phyloP scores from a whole-genome alignment of 2,329 filamentous ascomycete genomes.

The Ambrosiella beaveri region DNA sequence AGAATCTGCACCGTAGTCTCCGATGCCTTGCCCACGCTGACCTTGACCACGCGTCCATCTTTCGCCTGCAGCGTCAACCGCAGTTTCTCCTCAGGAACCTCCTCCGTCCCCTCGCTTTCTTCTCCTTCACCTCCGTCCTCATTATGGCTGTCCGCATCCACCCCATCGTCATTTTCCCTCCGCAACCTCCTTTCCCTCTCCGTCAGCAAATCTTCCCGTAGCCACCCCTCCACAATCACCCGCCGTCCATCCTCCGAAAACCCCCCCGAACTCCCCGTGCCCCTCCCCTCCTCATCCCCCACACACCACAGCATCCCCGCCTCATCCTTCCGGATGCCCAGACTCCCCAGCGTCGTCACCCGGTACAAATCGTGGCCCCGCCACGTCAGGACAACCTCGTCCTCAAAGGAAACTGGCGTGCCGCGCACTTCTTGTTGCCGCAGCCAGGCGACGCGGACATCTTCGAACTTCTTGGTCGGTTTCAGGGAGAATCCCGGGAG shows the following conservation, averaged over 20 bases:
- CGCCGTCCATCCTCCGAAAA: conserved; percentile 34
- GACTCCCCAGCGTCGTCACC: conserved; percentile 51
- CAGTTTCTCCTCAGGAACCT: conserved; percentile 21
- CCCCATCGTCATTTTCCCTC: background rate
- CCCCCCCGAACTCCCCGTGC: conserved; percentile 23
- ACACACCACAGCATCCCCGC: background rate
- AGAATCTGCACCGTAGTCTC: conserved; percentile 46
- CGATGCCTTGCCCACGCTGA: conserved; percentile 33
- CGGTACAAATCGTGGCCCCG: conserved; percentile 55
- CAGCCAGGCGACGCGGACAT: conserved; percentile 53
- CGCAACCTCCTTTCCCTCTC: conserved; percentile 25
- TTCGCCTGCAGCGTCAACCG: conserved; percentile 37
- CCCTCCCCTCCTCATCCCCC: background rate
- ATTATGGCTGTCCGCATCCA: conserved; percentile 12
- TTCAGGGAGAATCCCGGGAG: conserved; percentile 3
- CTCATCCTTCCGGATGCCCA: conserved; percentile 36
- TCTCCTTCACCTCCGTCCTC: conserved; percentile 18
- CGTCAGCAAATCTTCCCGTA: conserved; percentile 39
- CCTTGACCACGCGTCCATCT: conserved; percentile 30
- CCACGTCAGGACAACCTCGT: conserved; percentile 62
- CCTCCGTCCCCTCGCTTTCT: conserved; percentile 13
- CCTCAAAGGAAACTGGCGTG: conserved; percentile 25
- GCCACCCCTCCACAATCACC: conserved; percentile 66
- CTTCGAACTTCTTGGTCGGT: conserved; percentile 4
- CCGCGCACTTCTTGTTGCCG: conserved; percentile 35